Evolutionary conservation across 805 yeast species (phyloP), one percentile per base, ranked within the genome.

Genomic region (Nakazawaea ernobii): DNA sequence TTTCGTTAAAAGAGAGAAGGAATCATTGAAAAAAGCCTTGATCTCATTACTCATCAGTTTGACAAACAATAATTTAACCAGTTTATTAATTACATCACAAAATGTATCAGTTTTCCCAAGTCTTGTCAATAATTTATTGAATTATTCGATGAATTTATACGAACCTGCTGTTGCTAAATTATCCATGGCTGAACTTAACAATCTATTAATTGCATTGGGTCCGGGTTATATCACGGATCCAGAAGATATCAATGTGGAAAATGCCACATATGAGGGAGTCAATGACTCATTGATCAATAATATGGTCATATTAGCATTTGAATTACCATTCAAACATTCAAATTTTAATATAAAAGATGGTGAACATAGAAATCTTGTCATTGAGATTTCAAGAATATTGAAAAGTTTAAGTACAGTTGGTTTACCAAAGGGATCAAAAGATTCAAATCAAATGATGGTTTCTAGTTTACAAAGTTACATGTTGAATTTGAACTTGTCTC

Each of bases 331-430:
- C 61, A 82, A 84, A 55, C 76, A 82, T 32, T 75, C 75, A 30
- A 75, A 73, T 33, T 82, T 84, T 56, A 79, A 84, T 58, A 68
- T 82, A 42, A 79, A 80, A 53, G 96, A 90, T 62, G 95, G 95
- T 4, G 91, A 87, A 60, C 79, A 77, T 54, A 75, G 92, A 57
- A 73, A 82, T 50, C 73, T 86, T 35, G 82, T 89, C 1, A 78
- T 80, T 53, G 99, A 92, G 58, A 70, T 87, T 11, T 79, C 94
- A 1, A 69, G 79, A 39, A 67, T 89, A 20, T 76, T 91, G 60
- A 84, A 80, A 54, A 73, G 84, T 2, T 70, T 86, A 51, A 83
- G 56, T 11, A 62, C 53, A 39, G 66, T 61, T 56, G 73, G 66
- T 7, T 37, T 38, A 9, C 14, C 39, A 3, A 49, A 42, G 38